A percentile compares a stretch with the other conserved stretches of the same genome.
phyloP scores from a whole-genome alignment of 805 yeast species.

The Torulaspora microellipsoides region DNA sequence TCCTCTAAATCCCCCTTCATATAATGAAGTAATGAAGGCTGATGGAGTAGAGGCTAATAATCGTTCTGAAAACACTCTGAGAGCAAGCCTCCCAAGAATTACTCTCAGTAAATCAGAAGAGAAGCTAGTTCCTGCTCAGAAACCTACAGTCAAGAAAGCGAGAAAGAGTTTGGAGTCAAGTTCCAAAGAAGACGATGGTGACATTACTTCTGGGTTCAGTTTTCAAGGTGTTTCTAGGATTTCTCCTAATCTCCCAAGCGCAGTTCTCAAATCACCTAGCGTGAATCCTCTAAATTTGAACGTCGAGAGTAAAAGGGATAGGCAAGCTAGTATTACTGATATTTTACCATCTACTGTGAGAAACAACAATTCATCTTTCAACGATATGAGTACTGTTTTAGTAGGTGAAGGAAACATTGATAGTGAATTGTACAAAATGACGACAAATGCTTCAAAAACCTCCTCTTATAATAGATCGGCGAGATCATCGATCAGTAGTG shows the following conservation, averaged over 20 bases:
- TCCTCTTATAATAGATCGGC: constrained; percentile 18
- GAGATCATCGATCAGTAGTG: constrained; percentile 23
- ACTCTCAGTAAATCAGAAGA: constrained; percentile 11
- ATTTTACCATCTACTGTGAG: constrained; percentile 30
- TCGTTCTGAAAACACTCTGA: not conserved
- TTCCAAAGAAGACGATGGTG: constrained; percentile 21
- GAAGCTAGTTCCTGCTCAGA: constrained; percentile 1
- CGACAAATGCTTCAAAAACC: constrained; percentile 5
- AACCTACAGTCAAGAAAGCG: not conserved
- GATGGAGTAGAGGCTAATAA: constrained; percentile 8
- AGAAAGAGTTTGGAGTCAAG: constrained; percentile 5
- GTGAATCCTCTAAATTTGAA: constrained; percentile 21
- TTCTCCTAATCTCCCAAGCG: constrained; percentile 34
- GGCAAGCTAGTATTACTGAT: constrained; percentile 20
- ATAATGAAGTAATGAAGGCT: constrained; percentile 27
- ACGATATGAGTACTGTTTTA: constrained; percentile 26
- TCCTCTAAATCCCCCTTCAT: constrained; percentile 37
- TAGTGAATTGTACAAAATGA: constrained; percentile 3
- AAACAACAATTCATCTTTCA: constrained; percentile 22
- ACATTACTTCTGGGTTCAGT: constrained; percentile 31
- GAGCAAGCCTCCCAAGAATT: constrained; percentile 6
- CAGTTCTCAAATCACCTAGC: constrained; percentile 34
- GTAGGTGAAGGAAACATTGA: constrained; percentile 8
- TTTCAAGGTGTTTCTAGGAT: constrained; percentile 29
- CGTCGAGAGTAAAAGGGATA: constrained; percentile 9